These are phyloP conservation scores for Spergularia marina DNA, from an alignment of 148 eudicot species.

Conservation along the genomic window DNA sequence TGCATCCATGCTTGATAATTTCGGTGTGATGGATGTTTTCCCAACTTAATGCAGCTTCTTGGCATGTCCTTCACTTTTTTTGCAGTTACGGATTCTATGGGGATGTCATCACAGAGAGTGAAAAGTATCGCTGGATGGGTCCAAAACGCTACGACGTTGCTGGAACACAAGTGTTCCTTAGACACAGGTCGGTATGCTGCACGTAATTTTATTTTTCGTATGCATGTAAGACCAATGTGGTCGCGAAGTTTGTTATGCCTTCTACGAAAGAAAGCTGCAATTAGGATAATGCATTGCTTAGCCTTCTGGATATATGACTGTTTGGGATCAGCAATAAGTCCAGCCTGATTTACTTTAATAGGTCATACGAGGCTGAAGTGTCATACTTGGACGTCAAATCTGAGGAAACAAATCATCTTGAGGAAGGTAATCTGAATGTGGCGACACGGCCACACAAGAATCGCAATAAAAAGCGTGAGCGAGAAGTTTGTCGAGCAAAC, in stretches of 20 bases:
- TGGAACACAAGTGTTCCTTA: slow-evolving; percentile 86
- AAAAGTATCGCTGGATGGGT: slow-evolving; percentile 98
- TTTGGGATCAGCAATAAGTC: background rate
- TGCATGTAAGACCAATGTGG: background rate
- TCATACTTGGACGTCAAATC: slow-evolving; percentile 63
- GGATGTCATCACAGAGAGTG: slow-evolving; percentile 94
- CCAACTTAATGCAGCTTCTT: slow-evolving; percentile 3
- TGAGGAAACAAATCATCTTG: slow-evolving; percentile 33
- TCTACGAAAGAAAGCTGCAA: background rate
- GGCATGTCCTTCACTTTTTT: slow-evolving; percentile 17
- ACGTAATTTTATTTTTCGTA: background rate
- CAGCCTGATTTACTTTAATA: slow-evolving; percentile 16
- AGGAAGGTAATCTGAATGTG: slow-evolving; percentile 29
- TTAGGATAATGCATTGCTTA: no score
- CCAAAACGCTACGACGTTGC: slow-evolving; percentile 94
- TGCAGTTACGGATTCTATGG: slow-evolving; percentile 96
- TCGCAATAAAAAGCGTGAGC: slow-evolving; percentile 37
- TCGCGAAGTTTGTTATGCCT: background rate
- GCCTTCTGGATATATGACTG: background rate
- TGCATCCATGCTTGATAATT: background rate
- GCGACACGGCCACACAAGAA: slow-evolving; percentile 28
- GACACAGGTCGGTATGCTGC: slow-evolving; percentile 57
- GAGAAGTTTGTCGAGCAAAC: slow-evolving; percentile 62
- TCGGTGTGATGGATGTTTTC: background rate
- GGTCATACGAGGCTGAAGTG: slow-evolving; percentile 93